Evolutionary conservation across 441 rosid genomes (phyloP).

Genomic region (Lepidium campestre): DNA sequence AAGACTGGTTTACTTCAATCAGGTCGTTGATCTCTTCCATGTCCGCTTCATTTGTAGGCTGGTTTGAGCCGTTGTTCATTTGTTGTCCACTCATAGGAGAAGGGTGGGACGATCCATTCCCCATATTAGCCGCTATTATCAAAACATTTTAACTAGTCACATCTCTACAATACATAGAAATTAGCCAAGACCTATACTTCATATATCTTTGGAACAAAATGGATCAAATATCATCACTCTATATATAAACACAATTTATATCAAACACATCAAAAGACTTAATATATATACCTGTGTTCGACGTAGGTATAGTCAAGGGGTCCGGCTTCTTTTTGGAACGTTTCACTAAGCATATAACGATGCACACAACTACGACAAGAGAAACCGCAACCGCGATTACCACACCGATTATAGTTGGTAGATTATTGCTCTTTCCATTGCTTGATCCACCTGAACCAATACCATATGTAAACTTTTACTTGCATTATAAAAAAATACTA

Average conservation of each 20-base stretch:
- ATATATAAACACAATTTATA: neutral
- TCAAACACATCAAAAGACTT: neutral
- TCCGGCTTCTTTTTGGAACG: neutral
- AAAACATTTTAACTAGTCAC: neutral
- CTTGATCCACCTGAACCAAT: slow-evolving; percentile 2
- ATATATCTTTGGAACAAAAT: neutral
- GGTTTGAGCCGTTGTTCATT: neutral
- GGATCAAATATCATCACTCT: neutral
- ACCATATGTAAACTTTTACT: neutral
- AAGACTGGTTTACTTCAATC: neutral
- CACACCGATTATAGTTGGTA: slow-evolving; percentile 14
- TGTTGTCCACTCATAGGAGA: neutral
- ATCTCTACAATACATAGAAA: neutral
- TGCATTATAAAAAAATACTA: neutral
- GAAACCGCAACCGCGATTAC: neutral
- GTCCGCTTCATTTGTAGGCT: neutral
- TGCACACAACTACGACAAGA: neutral
- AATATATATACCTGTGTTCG: neutral
- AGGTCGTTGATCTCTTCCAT: neutral
- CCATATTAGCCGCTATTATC: neutral
- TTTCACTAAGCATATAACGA: neutral
- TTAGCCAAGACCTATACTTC: neutral
- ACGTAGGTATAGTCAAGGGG: neutral
- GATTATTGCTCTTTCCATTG: neutral
- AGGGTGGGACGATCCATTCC: neutral